Evolutionary conservation across 225 moss, liverwort and hornwort species (phyloP).

Genomic region (Pseudoscleropodium purum): DNA sequence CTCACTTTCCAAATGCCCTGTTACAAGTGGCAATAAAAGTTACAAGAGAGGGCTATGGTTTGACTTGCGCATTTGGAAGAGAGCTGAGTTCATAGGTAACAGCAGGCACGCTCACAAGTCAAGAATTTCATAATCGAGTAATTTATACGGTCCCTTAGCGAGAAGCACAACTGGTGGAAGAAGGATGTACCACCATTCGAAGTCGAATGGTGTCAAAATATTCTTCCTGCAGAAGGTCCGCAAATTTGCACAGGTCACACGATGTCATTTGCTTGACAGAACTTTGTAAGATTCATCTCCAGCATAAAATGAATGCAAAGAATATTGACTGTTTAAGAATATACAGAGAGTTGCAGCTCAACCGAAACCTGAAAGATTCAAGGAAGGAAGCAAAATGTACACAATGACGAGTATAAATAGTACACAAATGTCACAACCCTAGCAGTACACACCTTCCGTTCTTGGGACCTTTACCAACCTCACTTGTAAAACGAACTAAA

Average conservation of each 20-base stretch:
- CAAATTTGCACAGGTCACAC: neutral
- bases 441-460: conserved; percentile 15
- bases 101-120: neutral
- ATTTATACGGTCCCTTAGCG: neutral
- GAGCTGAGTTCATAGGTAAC: neutral
- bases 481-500: conserved; percentile 57
- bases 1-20: neutral
- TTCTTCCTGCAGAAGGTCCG: conserved; percentile 1
- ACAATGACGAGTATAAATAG: neutral
- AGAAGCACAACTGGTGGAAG: neutral
- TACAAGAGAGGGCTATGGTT: neutral
- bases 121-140: neutral
- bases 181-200: neutral
- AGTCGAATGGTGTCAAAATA: neutral
- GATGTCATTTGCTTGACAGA: neutral
- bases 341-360: neutral
- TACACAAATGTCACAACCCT: neutral
- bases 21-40: neutral
- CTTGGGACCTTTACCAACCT: neutral
- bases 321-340: neutral
- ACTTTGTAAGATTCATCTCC: neutral
- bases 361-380: neutral
- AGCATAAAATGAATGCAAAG: neutral
- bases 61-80: neutral
- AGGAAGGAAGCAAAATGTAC: neutral